A percentile compares a stretch with the other conserved stretches of the same genome.
Conservation (phyloP, 352 stramenopile genomes). For the Pythium oligandrum region DNA sequence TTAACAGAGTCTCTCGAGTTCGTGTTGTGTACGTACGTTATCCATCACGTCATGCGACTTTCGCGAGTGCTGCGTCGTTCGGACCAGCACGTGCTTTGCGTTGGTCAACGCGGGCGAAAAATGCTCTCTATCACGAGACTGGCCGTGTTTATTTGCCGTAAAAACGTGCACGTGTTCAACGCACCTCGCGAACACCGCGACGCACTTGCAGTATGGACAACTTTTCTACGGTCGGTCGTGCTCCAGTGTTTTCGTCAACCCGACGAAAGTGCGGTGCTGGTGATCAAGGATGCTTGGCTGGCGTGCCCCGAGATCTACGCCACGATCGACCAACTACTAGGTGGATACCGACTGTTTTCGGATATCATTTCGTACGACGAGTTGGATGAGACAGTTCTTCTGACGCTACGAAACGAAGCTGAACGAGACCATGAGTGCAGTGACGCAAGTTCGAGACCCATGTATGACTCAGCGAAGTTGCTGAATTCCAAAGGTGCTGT, state of each 20-base stretch:
- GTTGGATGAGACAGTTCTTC: conserved; percentile 38
- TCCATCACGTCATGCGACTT: conserved; percentile 54
- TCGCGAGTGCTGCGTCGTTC: conserved; percentile 34
- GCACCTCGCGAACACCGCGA: conserved; percentile 1
- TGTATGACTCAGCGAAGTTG: not conserved
- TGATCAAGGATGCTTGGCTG: conserved; percentile 48
- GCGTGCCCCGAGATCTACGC: conserved; percentile 28
- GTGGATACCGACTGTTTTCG: conserved; percentile 25
- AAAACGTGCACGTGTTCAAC: conserved; percentile 22
- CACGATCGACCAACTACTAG: conserved; percentile 42
- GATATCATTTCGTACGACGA: conserved; percentile 52
- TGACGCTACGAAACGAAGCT: conserved; percentile 25
- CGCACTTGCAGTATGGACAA: conserved; percentile 27
- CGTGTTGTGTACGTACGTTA: conserved; percentile 44
- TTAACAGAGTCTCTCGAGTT: conserved; percentile 35
- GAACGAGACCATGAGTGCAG: conserved; percentile 14
- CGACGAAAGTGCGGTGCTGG: conserved; percentile 40
- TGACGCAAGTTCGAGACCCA: not conserved
- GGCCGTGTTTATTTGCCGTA: conserved; percentile 51
- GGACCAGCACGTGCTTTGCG: conserved; percentile 35
- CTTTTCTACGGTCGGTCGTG: conserved; percentile 31
- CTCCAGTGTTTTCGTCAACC: conserved; percentile 29
- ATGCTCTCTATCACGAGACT: conserved; percentile 48
- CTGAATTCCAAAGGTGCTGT: conserved; percentile 46
- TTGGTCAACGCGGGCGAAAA: conserved; percentile 41